Base-by-base conservation (phyloP, 768 basidiomycete genomes). In the Mycena albidolilacea region DNA sequence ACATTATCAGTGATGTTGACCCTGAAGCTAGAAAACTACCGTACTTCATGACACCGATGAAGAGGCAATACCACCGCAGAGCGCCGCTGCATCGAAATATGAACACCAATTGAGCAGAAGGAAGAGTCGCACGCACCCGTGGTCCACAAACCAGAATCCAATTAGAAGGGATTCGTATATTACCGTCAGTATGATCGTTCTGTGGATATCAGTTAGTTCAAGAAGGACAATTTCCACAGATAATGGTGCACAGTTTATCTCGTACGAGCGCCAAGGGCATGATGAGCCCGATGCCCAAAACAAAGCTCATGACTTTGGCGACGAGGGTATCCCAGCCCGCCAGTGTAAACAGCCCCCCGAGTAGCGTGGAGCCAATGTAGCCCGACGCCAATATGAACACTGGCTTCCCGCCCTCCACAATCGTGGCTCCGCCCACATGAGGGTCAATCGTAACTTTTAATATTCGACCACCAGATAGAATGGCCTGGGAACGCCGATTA, bases 101-200 rank as follows among this genome's bases (percentile, higher is more conserved):
- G 46, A 68, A 17, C 14, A 72, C 10, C 43, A 46, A 10, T 17
- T 11, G 9, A 39, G 10, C 44, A 62, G 39, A 30, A 30, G 30
- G 10, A 46, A 50, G 19, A 8, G 35, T n/a, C 23, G 38, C 64
- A 87, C 92, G 76, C 81, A 93, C 95, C 88, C 96, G 81, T 98
- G 97, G 79, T 93, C 95, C 55, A 97, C 91, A 80, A 97, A 98
- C 97, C 97, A 98, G 76, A 98, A 95, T 0, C 95, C 97, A 69
- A 98, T 89, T 59, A 98, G 85, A 30, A 98, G 83, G 10, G 89
- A 96, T 81, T 98, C 96, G 77, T 95, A 97, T 11, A 91, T 80
- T 30, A 95, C 77, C 30, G 95, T 97, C 52, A 97, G 88, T 11
- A 93, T 71, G 76, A 97, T 96, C 35, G 97, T 97, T 71, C 97